These are phyloP conservation scores for Jatropha podagrica DNA, from an alignment of 441 rosid genomes.

Conservation along the genomic window DNA sequence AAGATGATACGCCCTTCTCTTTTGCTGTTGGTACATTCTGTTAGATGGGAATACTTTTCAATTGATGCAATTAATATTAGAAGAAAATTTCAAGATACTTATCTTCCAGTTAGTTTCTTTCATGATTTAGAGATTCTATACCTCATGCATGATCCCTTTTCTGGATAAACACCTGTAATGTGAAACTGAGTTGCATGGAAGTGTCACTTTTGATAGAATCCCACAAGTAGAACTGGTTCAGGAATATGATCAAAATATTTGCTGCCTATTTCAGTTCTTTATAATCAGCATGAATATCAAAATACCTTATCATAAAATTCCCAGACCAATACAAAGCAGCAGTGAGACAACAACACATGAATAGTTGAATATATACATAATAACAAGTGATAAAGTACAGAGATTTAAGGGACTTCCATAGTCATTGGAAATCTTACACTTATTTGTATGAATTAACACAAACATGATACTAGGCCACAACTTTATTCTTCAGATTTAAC, in stretches of 20 bases:
- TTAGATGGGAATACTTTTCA: not conserved
- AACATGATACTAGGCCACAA: not conserved
- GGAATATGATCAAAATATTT: not conserved
- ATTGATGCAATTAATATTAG: not conserved
- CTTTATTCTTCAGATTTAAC: conserved; percentile 20
- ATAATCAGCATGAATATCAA: not conserved
- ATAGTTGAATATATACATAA: not conserved
- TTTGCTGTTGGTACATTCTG: not conserved
- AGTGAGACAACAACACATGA: not conserved
- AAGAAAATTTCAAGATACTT: not conserved
- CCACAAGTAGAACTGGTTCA: not conserved
- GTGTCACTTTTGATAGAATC: not conserved
- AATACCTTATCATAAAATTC: not conserved
- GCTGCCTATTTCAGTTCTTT: not conserved
- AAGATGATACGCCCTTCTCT: not conserved
- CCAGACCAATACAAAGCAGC: not conserved
- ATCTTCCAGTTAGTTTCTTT: not conserved
- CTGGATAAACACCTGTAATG: not conserved
- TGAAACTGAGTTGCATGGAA: not conserved
- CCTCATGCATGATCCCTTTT: not conserved
- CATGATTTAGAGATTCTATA: not conserved
- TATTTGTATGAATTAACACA: conserved; percentile 11
- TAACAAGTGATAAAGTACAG: not conserved
- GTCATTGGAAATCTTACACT: not conserved
- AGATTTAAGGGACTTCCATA: not conserved